Conservation (phyloP, 2,329 filamentous ascomycete species). For the Verticillium tricorpus region DNA sequence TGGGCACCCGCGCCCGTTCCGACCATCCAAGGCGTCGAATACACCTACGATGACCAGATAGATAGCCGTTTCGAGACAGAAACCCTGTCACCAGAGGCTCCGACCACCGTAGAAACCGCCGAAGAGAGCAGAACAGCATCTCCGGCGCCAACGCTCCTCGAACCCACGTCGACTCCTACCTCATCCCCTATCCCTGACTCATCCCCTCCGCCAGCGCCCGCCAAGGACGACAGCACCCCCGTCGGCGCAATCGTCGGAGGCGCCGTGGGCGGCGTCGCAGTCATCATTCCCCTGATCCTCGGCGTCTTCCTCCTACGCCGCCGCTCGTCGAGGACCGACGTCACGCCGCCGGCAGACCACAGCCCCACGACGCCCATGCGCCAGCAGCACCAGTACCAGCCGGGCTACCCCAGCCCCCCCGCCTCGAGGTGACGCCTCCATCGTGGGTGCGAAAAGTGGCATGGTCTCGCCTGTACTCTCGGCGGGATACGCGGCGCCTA, state of each 20-base stretch:
- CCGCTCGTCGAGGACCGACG: conserved; percentile 12
- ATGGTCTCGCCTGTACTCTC: not conserved
- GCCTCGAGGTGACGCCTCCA: not conserved
- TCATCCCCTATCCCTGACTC: not conserved
- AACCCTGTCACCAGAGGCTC: not conserved
- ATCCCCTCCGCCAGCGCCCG: not conserved
- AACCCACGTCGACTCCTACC: not conserved
- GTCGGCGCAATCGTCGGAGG: conserved; percentile 42
- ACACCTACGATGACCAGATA: conserved; percentile 4
- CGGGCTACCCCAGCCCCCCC: not conserved
- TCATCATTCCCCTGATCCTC: conserved; percentile 31
- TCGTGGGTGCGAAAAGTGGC: not conserved
- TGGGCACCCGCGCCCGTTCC: conserved; percentile 4
- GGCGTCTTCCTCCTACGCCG: conserved; percentile 36
- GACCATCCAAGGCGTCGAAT: conserved; percentile 1
- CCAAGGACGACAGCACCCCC: conserved; percentile 15
- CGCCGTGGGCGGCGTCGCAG: conserved; percentile 36
- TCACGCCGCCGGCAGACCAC: not conserved
- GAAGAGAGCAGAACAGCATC: not conserved
- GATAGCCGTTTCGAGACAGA: conserved; percentile 3
- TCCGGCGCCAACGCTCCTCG: not conserved
- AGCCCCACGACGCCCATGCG: not conserved
- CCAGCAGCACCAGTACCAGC: not conserved
- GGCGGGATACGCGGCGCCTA: not conserved
- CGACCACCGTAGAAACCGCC: not conserved